These are phyloP conservation scores for Lunasporangiospora selenospora DNA, from an alignment of 192 early-diverging fungal genomes.

Conservation along the genomic window DNA sequence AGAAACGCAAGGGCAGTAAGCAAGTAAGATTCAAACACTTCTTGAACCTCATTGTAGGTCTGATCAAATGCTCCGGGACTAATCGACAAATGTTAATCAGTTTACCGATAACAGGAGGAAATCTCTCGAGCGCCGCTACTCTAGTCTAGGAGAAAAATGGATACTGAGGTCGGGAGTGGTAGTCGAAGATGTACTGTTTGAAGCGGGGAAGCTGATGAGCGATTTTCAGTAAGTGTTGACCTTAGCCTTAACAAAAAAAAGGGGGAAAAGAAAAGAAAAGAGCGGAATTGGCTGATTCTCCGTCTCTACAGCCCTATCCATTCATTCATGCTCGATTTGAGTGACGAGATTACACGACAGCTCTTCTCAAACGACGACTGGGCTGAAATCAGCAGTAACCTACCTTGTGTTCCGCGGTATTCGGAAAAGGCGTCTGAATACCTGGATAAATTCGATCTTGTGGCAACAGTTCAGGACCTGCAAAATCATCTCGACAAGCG, in stretches of 20 bases:
- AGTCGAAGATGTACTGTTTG: slow-evolving; percentile 18
- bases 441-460: slow-evolving; percentile 23
- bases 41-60: background rate
- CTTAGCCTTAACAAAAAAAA: background rate
- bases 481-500: slow-evolving; percentile 13
- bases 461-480: slow-evolving; percentile 5
- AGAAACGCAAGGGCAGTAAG: slow-evolving; percentile 3
- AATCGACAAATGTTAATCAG: slow-evolving; percentile 2
- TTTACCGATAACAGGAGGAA: slow-evolving; percentile 13
- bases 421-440: slow-evolving; percentile 18
- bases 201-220: slow-evolving; percentile 6
- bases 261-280: too few relatives aligned
- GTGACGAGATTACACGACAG: slow-evolving; percentile 8
- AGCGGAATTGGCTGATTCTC: slow-evolving; percentile 15
- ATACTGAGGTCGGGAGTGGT: slow-evolving; percentile 13
- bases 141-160: slow-evolving; percentile 24
- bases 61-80: background rate
- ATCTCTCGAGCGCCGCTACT: slow-evolving; percentile 8
- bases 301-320: slow-evolving; percentile 16
- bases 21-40: slow-evolving; percentile 4
- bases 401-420: slow-evolving; percentile 9
- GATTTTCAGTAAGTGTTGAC: slow-evolving; percentile 6
- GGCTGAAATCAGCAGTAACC: slow-evolving; percentile 16
- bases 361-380: slow-evolving; percentile 29
- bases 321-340: slow-evolving; percentile 25